Evolutionary conservation across 768 basidiomycete species (phyloP), one percentile per base, ranked within the genome.

Genomic region (Leccinellum luteum): DNA sequence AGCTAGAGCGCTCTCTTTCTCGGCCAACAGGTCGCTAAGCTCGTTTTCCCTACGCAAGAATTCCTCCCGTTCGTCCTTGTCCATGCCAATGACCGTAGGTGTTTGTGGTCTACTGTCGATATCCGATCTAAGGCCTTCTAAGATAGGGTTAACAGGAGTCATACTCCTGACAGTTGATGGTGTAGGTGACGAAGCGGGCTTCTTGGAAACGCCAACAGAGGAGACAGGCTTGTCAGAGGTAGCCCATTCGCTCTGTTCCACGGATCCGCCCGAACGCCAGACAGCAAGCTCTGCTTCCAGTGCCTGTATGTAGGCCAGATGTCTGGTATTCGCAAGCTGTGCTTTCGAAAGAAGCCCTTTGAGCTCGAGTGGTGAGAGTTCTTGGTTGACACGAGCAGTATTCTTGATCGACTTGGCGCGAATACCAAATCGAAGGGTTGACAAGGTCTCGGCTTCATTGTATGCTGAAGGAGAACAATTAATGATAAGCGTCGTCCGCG

Each of bases 401-500:
- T 99, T 99, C 91, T 98, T 98, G 85, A 99, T 99, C n/a, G 92
- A 92, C 76, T 99, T 99, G n/a, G 97, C 96, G 62, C 97, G 92
- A 71, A 98, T 98, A 79, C 97, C 97, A 73, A 99, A 99, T 25
- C 97, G 89, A n/a, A 99, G 84, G 4, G 97, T 99, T 3, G 89
- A 90, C 32, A 99, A 79, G 0, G 97, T 99, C 74, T 99, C 97
- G 3, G 92, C 79, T 72, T 98, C 97, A 68, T 99, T 99, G 78
- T 94, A 99, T 0, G 92, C 87, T 1, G 94, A 95, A 17, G 97
- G 97, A 17, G 97, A 99, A 69, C 97, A 98, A 75, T 98, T 99
- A 76, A 99, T 99, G 67, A 99, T 95, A n/a, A 98, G 85, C 0
- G 97, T 99, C 34, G 92, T 92, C 32, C 92, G 84, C 17, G 93